These are phyloP conservation scores for Theobroma grandiflorum DNA, from an alignment of 441 rosid species.

Conservation along the genomic window DNA sequence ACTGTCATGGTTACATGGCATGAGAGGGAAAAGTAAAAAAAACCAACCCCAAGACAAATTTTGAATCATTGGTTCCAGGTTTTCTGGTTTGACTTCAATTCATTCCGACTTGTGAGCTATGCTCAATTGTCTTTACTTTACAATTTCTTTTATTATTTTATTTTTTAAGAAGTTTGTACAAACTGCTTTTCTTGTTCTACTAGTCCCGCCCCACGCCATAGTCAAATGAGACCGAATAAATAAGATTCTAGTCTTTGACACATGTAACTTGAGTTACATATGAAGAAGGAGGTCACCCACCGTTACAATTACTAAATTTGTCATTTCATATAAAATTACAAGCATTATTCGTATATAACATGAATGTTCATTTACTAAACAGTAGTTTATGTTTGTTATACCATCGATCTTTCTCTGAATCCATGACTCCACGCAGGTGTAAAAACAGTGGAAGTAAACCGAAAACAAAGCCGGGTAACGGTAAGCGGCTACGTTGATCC, in stretches of 20 bases:
- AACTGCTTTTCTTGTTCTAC: not conserved
- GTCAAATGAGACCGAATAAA: not conserved
- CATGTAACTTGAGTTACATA: too few species aligned
- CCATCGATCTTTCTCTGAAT: not conserved
- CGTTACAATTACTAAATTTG: too few species aligned
- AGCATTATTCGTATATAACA: too few species aligned
- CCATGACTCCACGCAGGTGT: constrained; percentile 51
- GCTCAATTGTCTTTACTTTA: not conserved
- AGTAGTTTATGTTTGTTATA: not conserved
- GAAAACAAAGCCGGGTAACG: constrained; percentile 73
- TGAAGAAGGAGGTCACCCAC: too few species aligned
- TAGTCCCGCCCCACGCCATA: not conserved
- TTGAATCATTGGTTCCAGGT: not conserved
- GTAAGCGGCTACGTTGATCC: constrained; percentile 86
- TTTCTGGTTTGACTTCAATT: constrained; percentile 3
- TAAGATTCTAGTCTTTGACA: too few species aligned
- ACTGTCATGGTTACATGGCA: not conserved
- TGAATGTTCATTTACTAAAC: too few species aligned
- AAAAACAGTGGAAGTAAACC: constrained; percentile 73
- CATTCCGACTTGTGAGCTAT: not conserved
- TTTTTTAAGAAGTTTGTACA: not conserved
- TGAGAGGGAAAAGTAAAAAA: not conserved
- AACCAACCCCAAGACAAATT: not conserved
- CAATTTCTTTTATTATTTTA: not conserved
- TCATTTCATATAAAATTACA: too few species aligned